phyloP scores from a whole-genome alignment of 2,329 filamentous ascomycete genomes.

The Diaporthe sp. region DNA sequence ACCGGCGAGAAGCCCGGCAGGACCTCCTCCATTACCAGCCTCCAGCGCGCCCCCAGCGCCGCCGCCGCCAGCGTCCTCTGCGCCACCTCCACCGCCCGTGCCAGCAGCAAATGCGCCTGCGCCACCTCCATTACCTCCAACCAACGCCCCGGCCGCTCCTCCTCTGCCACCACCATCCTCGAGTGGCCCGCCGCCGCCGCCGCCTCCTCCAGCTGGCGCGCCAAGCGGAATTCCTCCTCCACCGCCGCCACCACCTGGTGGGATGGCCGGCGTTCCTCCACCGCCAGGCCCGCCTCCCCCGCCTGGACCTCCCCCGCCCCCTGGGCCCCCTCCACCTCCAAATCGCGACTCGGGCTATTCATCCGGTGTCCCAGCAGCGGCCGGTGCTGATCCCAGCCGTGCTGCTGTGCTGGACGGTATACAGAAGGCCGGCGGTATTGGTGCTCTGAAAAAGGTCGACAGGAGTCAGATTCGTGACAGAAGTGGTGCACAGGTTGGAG shows the following conservation, averaged over 20 bases:
- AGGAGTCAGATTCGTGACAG: conserved; percentile 78
- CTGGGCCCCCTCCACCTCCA: conserved; percentile 69
- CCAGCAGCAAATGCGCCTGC: conserved; percentile 53
- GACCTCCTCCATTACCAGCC: conserved; percentile 48
- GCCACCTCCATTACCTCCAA: conserved; percentile 54
- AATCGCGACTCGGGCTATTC: conserved; percentile 72
- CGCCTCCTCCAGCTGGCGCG: conserved; percentile 53
- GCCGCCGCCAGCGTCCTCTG: conserved; percentile 49
- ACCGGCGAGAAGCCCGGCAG: conserved; percentile 53
- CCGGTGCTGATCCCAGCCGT: conserved; percentile 61
- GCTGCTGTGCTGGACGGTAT: conserved; percentile 79
- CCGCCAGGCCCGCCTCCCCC: conserved; percentile 49
- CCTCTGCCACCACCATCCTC: conserved; percentile 54
- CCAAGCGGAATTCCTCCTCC: conserved; percentile 52
- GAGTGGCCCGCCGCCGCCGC: conserved; percentile 58
- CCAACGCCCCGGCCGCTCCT: conserved; percentile 54
- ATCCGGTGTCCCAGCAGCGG: conserved; percentile 64
- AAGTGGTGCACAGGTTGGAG: conserved; percentile 72
- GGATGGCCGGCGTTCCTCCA: conserved; percentile 50
- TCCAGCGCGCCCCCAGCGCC: conserved; percentile 54
- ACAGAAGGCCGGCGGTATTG: conserved; percentile 76
- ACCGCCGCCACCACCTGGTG: conserved; percentile 54
- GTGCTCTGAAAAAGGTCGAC: conserved; percentile 82
- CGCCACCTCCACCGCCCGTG: conserved; percentile 54
- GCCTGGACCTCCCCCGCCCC: conserved; percentile 54